A percentile compares a stretch with the other conserved stretches of the same genome.
phyloP scores from a whole-genome alignment of 768 basidiomycete species.

The Dentipellis sp. region DNA sequence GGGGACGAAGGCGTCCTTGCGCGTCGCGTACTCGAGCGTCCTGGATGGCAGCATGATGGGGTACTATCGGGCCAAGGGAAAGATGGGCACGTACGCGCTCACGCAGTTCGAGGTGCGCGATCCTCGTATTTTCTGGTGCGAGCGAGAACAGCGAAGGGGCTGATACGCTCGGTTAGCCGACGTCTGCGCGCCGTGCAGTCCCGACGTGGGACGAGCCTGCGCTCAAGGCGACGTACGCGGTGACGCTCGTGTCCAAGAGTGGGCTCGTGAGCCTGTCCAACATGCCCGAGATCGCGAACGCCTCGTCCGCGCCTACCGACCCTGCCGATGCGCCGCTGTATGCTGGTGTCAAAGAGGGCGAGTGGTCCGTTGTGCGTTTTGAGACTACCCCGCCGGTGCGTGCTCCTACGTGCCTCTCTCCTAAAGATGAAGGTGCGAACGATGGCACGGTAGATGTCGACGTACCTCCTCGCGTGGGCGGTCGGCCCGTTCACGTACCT shows the following conservation, averaged over 20 bases:
- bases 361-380: slow-evolving; percentile 82
- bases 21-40: slow-evolving; percentile 55
- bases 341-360: slow-evolving; percentile 22
- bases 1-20: slow-evolving; percentile 62
- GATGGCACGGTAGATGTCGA: slow-evolving; percentile 47
- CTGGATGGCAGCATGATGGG: slow-evolving; percentile 72
- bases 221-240: slow-evolving; percentile 73
- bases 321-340: slow-evolving; percentile 9
- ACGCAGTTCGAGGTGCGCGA: slow-evolving; percentile 77
- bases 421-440: not conserved
- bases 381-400: slow-evolving; percentile 58
- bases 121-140: not conserved
- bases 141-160: not conserved
- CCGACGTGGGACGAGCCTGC: slow-evolving; percentile 93
- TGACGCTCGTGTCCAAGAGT: slow-evolving; percentile 72
- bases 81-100: slow-evolving; percentile 60
- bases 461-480: slow-evolving; percentile 83
- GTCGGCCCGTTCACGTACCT: slow-evolving; percentile 71
- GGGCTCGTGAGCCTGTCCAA: slow-evolving; percentile 78
- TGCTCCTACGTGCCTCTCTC: slow-evolving; percentile 17
- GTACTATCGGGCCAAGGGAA: slow-evolving; percentile 70
- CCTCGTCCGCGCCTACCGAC: slow-evolving; percentile 12
- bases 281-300: slow-evolving; percentile 62
- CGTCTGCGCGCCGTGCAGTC: slow-evolving; percentile 73
- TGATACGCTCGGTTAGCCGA: slow-evolving; percentile 43